These are phyloP conservation scores for Dryadomyces sulphureus DNA, from an alignment of 2,329 filamentous ascomycete genomes.

Conservation along the genomic window DNA sequence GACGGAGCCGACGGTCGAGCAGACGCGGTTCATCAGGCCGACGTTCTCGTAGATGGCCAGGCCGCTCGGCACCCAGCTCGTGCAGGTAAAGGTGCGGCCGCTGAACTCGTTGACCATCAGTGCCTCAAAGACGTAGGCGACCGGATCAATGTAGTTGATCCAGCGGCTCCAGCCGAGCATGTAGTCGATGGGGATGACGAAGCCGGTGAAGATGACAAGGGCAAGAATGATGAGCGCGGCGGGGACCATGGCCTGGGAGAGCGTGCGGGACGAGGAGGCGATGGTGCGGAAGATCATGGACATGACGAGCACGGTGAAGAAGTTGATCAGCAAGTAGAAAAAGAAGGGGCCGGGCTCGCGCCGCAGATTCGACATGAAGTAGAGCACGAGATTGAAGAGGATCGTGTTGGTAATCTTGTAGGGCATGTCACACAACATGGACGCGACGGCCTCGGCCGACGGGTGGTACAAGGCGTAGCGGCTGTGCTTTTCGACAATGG, in stretches of 20 bases:
- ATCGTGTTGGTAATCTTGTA: constrained; percentile 65
- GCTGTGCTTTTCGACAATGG: constrained; percentile 81
- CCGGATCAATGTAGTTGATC: constrained; percentile 68
- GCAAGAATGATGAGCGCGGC: constrained; percentile 46
- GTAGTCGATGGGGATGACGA: constrained; percentile 45
- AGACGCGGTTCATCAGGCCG: constrained; percentile 30
- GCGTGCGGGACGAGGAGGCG: constrained; percentile 56
- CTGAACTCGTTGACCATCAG: constrained; percentile 76
- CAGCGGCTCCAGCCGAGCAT: constrained; percentile 72
- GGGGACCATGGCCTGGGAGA: constrained; percentile 47
- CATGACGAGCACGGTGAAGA: constrained; percentile 61
- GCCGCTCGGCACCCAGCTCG: constrained; percentile 25
- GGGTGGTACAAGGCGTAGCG: constrained; percentile 91
- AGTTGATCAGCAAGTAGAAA: constrained; percentile 67
- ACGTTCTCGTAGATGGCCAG: constrained; percentile 23
- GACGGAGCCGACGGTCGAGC: constrained; percentile 42
- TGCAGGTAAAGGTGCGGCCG: constrained; percentile 41
- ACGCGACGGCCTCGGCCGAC: constrained; percentile 69
- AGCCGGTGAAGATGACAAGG: constrained; percentile 57
- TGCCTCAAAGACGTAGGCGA: constrained; percentile 67
- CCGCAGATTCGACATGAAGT: constrained; percentile 76
- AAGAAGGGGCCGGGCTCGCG: constrained; percentile 66
- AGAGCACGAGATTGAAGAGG: constrained; percentile 64
- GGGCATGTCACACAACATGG: constrained; percentile 74
- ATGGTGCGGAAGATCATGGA: constrained; percentile 77